A percentile compares a stretch with the other conserved stretches of the same genome.
Conservation (phyloP, 768 basidiomycete species). For the Trametes cingulata region DNA sequence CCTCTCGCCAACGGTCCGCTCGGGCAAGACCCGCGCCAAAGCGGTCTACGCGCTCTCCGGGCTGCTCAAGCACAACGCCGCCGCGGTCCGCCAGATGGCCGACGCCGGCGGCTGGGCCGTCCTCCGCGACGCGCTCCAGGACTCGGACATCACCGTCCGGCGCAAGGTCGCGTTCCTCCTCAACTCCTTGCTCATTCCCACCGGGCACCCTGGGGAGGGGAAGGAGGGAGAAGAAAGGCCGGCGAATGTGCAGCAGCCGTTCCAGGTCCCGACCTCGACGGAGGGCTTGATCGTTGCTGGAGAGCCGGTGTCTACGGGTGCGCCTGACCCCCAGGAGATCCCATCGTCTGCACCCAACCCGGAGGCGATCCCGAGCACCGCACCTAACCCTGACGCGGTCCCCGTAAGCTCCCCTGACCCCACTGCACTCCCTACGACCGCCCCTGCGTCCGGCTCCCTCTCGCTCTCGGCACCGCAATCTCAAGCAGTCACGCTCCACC, state of each 20-base stretch:
- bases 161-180: conserved; percentile 81
- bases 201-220: neutral
- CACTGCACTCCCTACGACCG: neutral
- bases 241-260: conserved; percentile 9
- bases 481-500: conserved; percentile 7
- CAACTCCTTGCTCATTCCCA: conserved; percentile 64
- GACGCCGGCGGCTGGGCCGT: conserved; percentile 63
- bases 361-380: too few species aligned
- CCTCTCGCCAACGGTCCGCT: conserved; percentile 53
- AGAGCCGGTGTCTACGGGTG: neutral
- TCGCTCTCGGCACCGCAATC: neutral
- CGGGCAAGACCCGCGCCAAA: conserved; percentile 66
- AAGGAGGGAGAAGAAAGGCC: conserved; percentile 13
- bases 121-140: conserved; percentile 62
- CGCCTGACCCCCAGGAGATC: neutral
- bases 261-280: conserved; percentile 9
- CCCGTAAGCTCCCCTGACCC: neutral
- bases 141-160: conserved; percentile 76
- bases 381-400: too few species aligned
- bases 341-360: neutral
- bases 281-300: neutral
- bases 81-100: conserved; percentile 58
- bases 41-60: conserved; percentile 83
- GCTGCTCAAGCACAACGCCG: conserved; percentile 71
- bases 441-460: neutral